Percentiles rank a stretch among this genome's conserved stretches.
These are phyloP conservation scores for Solanum stenotomum DNA, from an alignment of 257 asterid genomes.

Conservation along the genomic window DNA sequence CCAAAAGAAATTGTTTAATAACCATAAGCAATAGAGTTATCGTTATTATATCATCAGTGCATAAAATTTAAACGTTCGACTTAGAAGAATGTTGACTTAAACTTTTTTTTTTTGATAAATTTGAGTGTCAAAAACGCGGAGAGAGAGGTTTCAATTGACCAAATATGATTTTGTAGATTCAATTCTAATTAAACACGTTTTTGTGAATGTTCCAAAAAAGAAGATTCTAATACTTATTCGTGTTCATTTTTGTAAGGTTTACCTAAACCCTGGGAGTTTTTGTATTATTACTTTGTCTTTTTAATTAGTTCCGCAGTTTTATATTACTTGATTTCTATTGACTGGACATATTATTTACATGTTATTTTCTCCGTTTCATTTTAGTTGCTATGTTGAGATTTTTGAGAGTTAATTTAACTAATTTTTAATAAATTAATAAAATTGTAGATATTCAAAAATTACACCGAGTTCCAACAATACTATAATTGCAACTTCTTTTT, in stretches of 20 bases:
- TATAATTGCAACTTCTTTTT: too few relatives aligned
- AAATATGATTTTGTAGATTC: background rate
- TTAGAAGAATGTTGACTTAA: background rate
- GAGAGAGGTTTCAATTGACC: background rate
- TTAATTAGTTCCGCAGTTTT: background rate
- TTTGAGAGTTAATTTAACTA: too few relatives aligned
- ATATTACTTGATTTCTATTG: background rate
- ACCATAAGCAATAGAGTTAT: background rate
- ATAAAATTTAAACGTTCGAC: background rate
- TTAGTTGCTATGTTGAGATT: too few relatives aligned
- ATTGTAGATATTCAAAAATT: too few relatives aligned
- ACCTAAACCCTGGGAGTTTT: background rate
- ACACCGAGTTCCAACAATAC: too few relatives aligned
- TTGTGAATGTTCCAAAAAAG: background rate
- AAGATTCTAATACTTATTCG: constrained; percentile 15
- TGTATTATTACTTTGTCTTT: background rate
- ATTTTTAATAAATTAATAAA: too few relatives aligned
- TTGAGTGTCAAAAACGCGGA: background rate
- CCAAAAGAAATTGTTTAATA: background rate
- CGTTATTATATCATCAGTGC: background rate
- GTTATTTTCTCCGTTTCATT: too few relatives aligned
- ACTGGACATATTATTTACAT: too few relatives aligned
- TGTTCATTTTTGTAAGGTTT: constrained; percentile 18
- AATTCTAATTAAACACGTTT: constrained; percentile 25
- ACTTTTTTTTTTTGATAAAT: background rate